Conservation (phyloP, 768 basidiomycete species). For the Tulasnella sp. region DNA sequence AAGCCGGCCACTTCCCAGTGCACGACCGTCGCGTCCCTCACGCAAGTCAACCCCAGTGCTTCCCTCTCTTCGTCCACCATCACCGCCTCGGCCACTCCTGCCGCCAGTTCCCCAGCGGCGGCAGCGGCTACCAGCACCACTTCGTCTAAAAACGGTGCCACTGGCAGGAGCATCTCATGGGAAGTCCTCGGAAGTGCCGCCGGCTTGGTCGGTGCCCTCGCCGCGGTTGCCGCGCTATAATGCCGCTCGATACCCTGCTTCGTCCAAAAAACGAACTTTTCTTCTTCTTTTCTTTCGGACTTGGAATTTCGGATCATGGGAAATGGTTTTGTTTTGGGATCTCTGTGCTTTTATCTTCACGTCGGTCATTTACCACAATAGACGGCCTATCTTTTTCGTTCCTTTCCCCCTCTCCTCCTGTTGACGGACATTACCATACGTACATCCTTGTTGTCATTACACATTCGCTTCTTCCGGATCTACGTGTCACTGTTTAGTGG, state of each 20-base stretch:
- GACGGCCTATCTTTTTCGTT: background rate
- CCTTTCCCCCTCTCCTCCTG: background rate
- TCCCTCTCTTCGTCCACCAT: conserved; percentile 29
- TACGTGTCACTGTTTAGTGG: background rate
- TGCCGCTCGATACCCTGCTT: background rate
- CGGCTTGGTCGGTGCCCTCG: background rate
- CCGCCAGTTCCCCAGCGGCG: background rate
- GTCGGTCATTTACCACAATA: background rate
- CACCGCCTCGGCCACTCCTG: conserved; percentile 23
- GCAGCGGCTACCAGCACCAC: background rate
- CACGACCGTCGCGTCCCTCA: conserved; percentile 48
- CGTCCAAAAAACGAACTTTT: background rate
- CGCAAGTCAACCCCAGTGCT: conserved; percentile 40
- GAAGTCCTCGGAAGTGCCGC: background rate
- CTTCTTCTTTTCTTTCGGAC: background rate
- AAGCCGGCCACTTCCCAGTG: conserved; percentile 60
- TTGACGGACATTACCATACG: background rate
- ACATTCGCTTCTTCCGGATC: background rate
- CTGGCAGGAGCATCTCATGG: background rate
- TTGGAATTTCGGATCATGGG: background rate
- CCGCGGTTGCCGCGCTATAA: background rate
- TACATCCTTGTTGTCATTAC: background rate
- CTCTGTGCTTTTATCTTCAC: background rate
- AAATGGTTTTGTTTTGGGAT: background rate
- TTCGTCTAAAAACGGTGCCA: background rate